Base-by-base conservation (phyloP, 2,329 filamentous ascomycete species). In the Aspergillus fumigatus region DNA sequence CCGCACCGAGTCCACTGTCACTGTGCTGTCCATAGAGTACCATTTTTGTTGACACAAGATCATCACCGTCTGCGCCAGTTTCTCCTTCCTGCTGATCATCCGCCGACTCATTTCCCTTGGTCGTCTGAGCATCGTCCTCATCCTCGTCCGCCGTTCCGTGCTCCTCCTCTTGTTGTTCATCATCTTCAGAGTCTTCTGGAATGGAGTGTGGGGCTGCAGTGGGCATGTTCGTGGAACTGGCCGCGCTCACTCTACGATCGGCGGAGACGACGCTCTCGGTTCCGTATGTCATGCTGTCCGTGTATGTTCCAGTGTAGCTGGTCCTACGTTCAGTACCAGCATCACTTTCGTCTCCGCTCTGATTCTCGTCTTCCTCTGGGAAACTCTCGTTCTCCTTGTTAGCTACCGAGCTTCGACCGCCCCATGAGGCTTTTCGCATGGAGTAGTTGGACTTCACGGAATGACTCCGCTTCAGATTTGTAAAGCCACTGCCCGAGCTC, bases 401-500 rank as follows among this genome's bases (percentile, higher is more conserved):
- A 8, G 74, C 70, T 38, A 73, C 59, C 4, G 73, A 73, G 51
- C 63, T 71, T 32, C 73, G 77, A 17, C 82, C 83, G 29, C 82
- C 84, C 88, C 88, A 91, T 67, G 88, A 90, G 47, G 81, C 78
- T 74, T 92, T 91, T 50, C 88, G 81, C 49, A 84, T 70, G 0
- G 77, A 76, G 26, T 80, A 79, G 27, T 85, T 80, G 23, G 84
- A 84, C 65, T 89, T 87, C 62, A 91, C 88, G 56, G 88, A 92
- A 70, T 92, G 88, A 71, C 88, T 92, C 58, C 89, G 83, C 76
- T 88, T 88, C 62, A 96, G 80, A 49, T 84, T 85, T 21, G 84
- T 82, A 45, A 77, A 68, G 26, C 73, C 75, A 50, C 73, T 73
- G 43, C 69, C 70, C 53, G 66, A 68, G 47, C 67, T 70, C 35